These are phyloP conservation scores for Draba incana DNA, from an alignment of 345 rosid genomes.

Conservation along the genomic window DNA sequence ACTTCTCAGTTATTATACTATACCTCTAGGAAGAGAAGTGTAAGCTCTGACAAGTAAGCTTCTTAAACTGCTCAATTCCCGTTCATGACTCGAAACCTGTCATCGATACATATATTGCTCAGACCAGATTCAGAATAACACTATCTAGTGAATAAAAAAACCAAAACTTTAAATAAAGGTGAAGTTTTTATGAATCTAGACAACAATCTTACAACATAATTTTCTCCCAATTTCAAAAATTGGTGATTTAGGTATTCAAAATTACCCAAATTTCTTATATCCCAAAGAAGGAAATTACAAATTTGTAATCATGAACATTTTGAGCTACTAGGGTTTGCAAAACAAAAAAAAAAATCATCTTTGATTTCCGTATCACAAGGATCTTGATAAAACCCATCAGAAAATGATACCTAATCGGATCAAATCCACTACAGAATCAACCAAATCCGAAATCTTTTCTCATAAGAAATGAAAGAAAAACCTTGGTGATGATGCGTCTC, in stretches of 20 bases:
- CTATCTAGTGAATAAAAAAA: not conserved
- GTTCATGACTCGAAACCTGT: slow-evolving; percentile 63
- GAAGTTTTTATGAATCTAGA: not conserved
- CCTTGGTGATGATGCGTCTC: slow-evolving; percentile 86
- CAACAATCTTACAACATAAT: not conserved
- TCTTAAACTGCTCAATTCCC: slow-evolving; percentile 49
- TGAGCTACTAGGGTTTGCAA: slow-evolving; percentile 31
- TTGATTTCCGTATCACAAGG: not conserved
- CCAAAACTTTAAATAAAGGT: slow-evolving; percentile 3
- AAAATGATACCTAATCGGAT: slow-evolving; percentile 3
- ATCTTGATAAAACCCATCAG: slow-evolving; percentile 8
- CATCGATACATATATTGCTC: not conserved
- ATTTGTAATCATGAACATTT: not conserved
- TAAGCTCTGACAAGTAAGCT: slow-evolving; percentile 50
- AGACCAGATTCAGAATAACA: not conserved
- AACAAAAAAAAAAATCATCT: not conserved
- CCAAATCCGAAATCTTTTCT: not conserved
- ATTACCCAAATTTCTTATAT: slow-evolving; percentile 11
- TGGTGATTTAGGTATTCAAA: not conserved
- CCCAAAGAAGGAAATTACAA: not conserved
- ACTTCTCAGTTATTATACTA: not conserved
- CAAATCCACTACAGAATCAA: not conserved
- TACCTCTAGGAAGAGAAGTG: slow-evolving; percentile 43
- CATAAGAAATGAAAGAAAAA: slow-evolving; percentile 13
- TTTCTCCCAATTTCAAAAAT: not conserved